Conservation (phyloP, 352 stramenopile genomes). For the Aphanomyces astaci region DNA sequence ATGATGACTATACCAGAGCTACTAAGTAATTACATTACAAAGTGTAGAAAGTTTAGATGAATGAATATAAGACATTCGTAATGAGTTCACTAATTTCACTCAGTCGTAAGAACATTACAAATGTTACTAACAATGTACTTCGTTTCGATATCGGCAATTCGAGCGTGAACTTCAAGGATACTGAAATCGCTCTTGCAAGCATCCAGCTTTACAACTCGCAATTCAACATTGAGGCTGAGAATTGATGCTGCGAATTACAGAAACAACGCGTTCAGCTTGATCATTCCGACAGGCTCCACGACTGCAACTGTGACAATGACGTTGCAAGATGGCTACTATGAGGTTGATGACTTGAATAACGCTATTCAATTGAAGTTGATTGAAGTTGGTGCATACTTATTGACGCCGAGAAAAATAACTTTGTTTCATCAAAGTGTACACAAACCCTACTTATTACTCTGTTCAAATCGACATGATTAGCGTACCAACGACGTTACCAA, state of each 20-base stretch:
- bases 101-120: slow-evolving; percentile 20
- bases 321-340: slow-evolving; percentile 25
- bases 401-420: slow-evolving; percentile 21
- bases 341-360: slow-evolving; percentile 24
- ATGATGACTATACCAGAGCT: too few relatives aligned
- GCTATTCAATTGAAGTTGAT: slow-evolving; percentile 24
- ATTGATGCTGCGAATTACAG: slow-evolving; percentile 18
- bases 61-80: too few relatives aligned
- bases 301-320: slow-evolving; percentile 20
- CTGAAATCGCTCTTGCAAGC: slow-evolving; percentile 20
- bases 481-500: slow-evolving; percentile 18
- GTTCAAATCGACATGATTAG: slow-evolving; percentile 21
- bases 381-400: slow-evolving; percentile 27
- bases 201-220: slow-evolving; percentile 27
- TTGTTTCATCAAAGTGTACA: slow-evolving; percentile 24
- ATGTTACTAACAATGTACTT: slow-evolving; percentile 27
- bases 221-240: slow-evolving; percentile 26
- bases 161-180: slow-evolving; percentile 23
- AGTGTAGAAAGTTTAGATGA: too few relatives aligned
- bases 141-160: slow-evolving; percentile 14
- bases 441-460: slow-evolving; percentile 26
- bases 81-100: neutral
- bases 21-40: too few relatives aligned
- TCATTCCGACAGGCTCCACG: slow-evolving; percentile 24
- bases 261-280: slow-evolving; percentile 26